Percentiles rank a stretch among this genome's conserved stretches.
Evolutionary conservation across 2,329 filamentous ascomycete species (phyloP).

Genomic region (Botryotinia narcissicola): DNA sequence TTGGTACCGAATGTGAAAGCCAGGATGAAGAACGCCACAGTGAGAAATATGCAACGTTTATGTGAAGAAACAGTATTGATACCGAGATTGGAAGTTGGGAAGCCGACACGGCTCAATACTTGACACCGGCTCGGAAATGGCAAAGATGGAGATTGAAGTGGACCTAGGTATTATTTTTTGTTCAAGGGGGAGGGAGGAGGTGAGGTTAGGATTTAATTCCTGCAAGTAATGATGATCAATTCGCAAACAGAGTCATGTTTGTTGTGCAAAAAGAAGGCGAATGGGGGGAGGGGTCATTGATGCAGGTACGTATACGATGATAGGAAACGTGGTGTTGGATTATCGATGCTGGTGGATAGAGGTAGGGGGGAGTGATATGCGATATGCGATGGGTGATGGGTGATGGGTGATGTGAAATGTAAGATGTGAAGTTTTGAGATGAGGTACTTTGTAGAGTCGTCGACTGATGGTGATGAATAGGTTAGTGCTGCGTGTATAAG

Average conservation of each 20-base stretch:
- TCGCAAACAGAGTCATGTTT: background rate
- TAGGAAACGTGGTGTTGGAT: background rate
- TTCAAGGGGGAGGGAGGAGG: background rate
- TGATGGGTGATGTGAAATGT: too few relatives aligned
- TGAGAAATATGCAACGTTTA: background rate
- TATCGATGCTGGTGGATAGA: background rate
- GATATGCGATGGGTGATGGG: too few relatives aligned
- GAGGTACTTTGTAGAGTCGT: background rate
- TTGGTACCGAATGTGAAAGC: background rate
- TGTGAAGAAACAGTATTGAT: background rate
- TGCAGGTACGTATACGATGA: constrained; percentile 10
- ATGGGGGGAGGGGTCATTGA: background rate
- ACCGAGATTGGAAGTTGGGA: background rate
- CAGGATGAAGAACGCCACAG: background rate
- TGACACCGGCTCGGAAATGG: background rate
- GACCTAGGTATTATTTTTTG: background rate
- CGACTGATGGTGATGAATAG: background rate
- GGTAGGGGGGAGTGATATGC: too few relatives aligned
- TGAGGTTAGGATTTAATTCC: background rate
- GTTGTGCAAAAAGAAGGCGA: background rate
- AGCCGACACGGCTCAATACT: background rate
- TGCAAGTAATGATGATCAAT: background rate
- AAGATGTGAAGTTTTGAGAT: too few relatives aligned
- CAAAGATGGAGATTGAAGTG: background rate
- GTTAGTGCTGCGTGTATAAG: background rate